A percentile compares a stretch with the other conserved stretches of the same genome.
Evolutionary conservation across 352 stramenopile genomes (phyloP).

Genomic region (Globisporangium takayamanum): DNA sequence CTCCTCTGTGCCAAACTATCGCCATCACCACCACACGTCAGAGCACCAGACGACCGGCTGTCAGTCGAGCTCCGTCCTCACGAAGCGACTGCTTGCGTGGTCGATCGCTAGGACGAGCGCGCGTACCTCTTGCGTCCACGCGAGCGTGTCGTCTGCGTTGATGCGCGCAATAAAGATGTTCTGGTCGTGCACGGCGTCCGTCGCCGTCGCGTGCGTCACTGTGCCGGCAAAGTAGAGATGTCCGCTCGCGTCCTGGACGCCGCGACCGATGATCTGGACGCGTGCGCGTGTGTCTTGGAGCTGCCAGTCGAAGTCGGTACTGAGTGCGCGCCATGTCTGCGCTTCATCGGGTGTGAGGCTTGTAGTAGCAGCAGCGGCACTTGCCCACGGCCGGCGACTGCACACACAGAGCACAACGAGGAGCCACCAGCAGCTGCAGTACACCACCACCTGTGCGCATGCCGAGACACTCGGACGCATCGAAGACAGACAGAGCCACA

Average conservation of each 20-base stretch:
- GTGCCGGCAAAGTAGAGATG: slow-evolving; percentile 61
- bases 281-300: slow-evolving; percentile 24
- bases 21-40: too few species aligned
- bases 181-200: slow-evolving; percentile 21
- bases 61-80: too few species aligned
- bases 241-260: slow-evolving; percentile 26
- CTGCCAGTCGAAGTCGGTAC: slow-evolving; percentile 48
- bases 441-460: too few species aligned
- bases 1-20: slow-evolving; percentile 45
- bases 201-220: slow-evolving; percentile 23
- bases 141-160: slow-evolving; percentile 33
- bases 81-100: too few species aligned
- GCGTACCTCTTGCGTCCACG: slow-evolving; percentile 46
- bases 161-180: slow-evolving; percentile 53
- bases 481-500: not conserved
- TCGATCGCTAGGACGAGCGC: not conserved
- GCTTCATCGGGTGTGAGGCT: slow-evolving; percentile 26
- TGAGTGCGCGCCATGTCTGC: slow-evolving; percentile 33
- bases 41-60: too few species aligned
- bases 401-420: not conserved
- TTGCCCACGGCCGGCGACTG: not conserved
- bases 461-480: not conserved
- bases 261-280: slow-evolving; percentile 33
- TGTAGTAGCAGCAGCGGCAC: not conserved
- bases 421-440: not conserved